Percentiles rank a stretch among this genome's conserved stretches.
These are phyloP conservation scores for Dalbergia cultrata DNA, from an alignment of 306 rosid species.

Conservation along the genomic window DNA sequence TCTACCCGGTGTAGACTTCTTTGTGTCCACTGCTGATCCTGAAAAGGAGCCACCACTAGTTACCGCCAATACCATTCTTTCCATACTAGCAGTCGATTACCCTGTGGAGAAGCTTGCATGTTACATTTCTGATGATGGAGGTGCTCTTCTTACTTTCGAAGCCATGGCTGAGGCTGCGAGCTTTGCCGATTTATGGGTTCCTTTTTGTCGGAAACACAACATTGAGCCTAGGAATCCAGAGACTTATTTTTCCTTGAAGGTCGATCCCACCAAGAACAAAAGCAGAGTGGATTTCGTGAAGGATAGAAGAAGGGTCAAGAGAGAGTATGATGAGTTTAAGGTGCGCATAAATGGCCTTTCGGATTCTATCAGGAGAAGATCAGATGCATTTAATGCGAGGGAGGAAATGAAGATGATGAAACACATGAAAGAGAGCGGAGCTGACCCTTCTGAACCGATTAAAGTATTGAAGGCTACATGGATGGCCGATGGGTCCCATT, in stretches of 20 bases:
- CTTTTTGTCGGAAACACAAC: constrained; percentile 61
- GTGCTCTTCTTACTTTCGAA: constrained; percentile 62
- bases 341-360: constrained; percentile 64
- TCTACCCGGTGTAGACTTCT: constrained; percentile 56
- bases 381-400: constrained; percentile 66
- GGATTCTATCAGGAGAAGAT: constrained; percentile 64
- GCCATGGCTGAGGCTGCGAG: constrained; percentile 75
- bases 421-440: constrained; percentile 57
- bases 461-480: constrained; percentile 63
- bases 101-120: constrained; percentile 66
- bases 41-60: constrained; percentile 62
- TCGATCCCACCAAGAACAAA: constrained; percentile 66
- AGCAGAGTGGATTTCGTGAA: constrained; percentile 60
- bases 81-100: constrained; percentile 60
- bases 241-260: constrained; percentile 52
- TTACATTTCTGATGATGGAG: constrained; percentile 66
- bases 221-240: constrained; percentile 69
- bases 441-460: constrained; percentile 51
- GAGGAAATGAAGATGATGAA: constrained; percentile 70
- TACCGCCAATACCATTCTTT: constrained; percentile 67
- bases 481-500: constrained; percentile 72
- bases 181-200: constrained; percentile 68
- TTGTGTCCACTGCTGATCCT: constrained; percentile 66
- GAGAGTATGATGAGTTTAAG: constrained; percentile 68
- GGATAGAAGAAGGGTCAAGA: constrained; percentile 63